phyloP scores from a whole-genome alignment of 2,329 filamentous ascomycete genomes.

The Dactylellina parvicollis region DNA sequence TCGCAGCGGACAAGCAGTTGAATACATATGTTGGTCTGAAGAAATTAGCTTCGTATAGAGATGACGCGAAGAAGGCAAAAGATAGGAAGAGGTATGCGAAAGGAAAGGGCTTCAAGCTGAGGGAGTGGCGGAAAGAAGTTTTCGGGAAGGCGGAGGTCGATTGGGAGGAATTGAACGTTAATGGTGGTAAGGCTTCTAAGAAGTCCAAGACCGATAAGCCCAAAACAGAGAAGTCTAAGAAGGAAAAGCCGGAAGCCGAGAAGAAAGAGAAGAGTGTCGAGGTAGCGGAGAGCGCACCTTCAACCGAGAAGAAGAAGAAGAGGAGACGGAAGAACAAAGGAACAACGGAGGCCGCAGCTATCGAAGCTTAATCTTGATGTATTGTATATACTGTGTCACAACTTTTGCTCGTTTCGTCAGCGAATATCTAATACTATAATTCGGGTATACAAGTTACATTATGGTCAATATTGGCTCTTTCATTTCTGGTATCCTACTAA shows the following conservation, averaged over 20 bases:
- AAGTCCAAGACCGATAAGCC: conserved; percentile 60
- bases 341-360: conserved; percentile 42
- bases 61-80: conserved; percentile 85
- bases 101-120: conserved; percentile 77
- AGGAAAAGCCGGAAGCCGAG: too few species aligned
- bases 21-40: conserved; percentile 94
- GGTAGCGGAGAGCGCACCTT: conserved; percentile 53
- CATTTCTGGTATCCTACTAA: background rate
- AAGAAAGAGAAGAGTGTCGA: conserved; percentile 57
- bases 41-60: conserved; percentile 90
- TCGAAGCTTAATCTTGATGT: conserved; percentile 9
- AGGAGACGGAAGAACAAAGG: conserved; percentile 61
- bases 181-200: conserved; percentile 55
- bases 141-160: conserved; percentile 66
- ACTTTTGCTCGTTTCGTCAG: background rate
- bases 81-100: conserved; percentile 91
- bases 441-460: too few species aligned
- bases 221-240: conserved; percentile 60
- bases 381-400: background rate
- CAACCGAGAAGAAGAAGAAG: conserved; percentile 61
- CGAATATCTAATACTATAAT: too few species aligned
- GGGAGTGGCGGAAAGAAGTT: conserved; percentile 81
- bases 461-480: background rate
- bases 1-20: conserved; percentile 83
- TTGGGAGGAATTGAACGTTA: conserved; percentile 52